Conservation (phyloP, 2,329 filamentous ascomycete species). For the Thielaviopsis ethacetica region DNA sequence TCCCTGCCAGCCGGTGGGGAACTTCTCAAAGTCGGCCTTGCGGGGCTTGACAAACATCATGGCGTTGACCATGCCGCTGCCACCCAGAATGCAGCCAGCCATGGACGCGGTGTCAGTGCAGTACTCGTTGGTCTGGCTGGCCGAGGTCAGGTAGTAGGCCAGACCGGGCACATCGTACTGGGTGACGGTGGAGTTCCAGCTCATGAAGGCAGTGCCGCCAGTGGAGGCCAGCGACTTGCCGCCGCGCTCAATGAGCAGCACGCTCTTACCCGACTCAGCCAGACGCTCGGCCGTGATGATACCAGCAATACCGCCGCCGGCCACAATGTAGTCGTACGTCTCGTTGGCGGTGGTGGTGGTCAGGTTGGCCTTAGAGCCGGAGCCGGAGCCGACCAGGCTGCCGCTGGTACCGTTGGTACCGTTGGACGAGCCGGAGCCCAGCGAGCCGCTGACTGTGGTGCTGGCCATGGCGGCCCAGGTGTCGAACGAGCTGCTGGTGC, state of each 20-base stretch:
- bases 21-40: conserved; percentile 55
- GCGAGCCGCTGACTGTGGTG: conserved; percentile 6
- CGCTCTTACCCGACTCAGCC: conserved; percentile 36
- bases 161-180: conserved; percentile 57
- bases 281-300: conserved; percentile 20
- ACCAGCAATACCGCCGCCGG: conserved; percentile 20
- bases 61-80: conserved; percentile 49
- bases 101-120: conserved; percentile 56
- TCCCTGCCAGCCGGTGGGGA: conserved; percentile 55
- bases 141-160: conserved; percentile 51
- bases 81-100: conserved; percentile 55
- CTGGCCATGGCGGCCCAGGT: conserved; percentile 15
- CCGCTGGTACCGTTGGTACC: conserved; percentile 27
- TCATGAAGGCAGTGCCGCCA: conserved; percentile 45
- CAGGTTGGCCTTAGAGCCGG: conserved; percentile 28
- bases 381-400: too few relatives aligned
- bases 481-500: conserved; percentile 17
- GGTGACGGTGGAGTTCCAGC: conserved; percentile 43
- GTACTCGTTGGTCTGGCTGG: conserved; percentile 43
- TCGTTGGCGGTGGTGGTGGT: conserved; percentile 28
- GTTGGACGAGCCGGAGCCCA: conserved; percentile 16
- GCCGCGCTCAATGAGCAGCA: conserved; percentile 47
- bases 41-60: conserved; percentile 48
- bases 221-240: conserved; percentile 46
- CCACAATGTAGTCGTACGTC: conserved; percentile 20